These are phyloP conservation scores for Diaporthe citri DNA, from an alignment of 2,329 filamentous ascomycete genomes.

Conservation along the genomic window DNA sequence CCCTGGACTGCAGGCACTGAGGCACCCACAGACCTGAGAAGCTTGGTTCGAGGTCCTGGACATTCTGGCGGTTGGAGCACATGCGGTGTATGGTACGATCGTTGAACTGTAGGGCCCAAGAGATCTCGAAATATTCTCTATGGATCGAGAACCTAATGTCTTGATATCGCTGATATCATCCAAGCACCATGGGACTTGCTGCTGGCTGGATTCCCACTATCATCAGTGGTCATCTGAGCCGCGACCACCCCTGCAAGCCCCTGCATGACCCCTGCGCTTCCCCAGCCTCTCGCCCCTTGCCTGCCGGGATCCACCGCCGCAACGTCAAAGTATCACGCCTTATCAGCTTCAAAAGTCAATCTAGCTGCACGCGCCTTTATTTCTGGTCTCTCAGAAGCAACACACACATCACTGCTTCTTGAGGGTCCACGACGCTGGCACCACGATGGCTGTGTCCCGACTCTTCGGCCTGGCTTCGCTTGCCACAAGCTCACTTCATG, in stretches of 20 bases:
- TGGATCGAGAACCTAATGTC: neutral
- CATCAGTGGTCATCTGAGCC: conserved; percentile 5
- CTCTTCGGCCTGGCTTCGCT: conserved; percentile 16
- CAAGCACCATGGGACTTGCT: neutral
- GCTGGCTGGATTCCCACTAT: neutral
- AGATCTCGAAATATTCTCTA: neutral
- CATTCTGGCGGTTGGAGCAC: neutral
- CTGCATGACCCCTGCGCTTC: neutral
- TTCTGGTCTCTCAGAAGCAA: neutral
- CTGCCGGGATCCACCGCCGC: conserved; percentile 11
- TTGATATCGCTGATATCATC: neutral
- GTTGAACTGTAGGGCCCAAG: neutral
- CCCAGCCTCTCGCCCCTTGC: conserved; percentile 26
- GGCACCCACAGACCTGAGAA: neutral
- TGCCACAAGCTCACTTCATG: conserved; percentile 9
- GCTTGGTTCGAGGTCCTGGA: neutral
- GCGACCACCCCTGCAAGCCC: neutral
- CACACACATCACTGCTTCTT: neutral
- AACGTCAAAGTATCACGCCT: conserved; percentile 5
- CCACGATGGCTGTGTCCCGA: neutral
- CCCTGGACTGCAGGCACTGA: conserved; percentile 9
- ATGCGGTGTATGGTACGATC: neutral
- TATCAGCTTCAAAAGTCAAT: conserved; percentile 3
- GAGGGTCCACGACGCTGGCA: neutral
- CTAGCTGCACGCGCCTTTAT: neutral